These are phyloP conservation scores for Syncephalastrum monosporum DNA, from an alignment of 371 early-diverging fungal genomes.

Conservation along the genomic window DNA sequence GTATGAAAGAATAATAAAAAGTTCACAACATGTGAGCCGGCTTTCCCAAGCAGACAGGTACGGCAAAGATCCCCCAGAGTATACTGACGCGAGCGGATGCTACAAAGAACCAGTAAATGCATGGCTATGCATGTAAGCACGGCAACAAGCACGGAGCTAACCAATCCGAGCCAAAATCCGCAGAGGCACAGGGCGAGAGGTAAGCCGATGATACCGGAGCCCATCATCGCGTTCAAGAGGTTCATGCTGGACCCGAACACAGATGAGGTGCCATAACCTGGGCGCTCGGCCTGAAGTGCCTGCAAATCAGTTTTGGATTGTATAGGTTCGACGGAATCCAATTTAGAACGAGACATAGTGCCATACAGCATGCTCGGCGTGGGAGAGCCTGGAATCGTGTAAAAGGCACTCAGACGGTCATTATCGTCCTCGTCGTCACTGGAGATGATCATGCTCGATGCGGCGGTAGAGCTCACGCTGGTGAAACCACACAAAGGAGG, in stretches of 20 bases:
- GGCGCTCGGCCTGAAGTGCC: constrained; percentile 13
- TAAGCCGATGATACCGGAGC: constrained; percentile 60
- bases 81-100: constrained; percentile 29
- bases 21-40: constrained; percentile 41
- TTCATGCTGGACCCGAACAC: constrained; percentile 28
- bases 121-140: constrained; percentile 45
- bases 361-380: too few relatives aligned
- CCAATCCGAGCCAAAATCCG: constrained; percentile 54
- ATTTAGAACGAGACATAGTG: too few relatives aligned
- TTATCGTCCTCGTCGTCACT: too few relatives aligned
- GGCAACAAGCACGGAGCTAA: constrained; percentile 39
- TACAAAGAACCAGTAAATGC: constrained; percentile 47
- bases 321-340: too few relatives aligned
- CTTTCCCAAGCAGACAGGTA: constrained; percentile 32
- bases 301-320: constrained; percentile 2
- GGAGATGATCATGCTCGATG: too few relatives aligned
- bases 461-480: too few relatives aligned
- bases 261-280: constrained; percentile 17
- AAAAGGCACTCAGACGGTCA: too few relatives aligned
- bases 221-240: constrained; percentile 58
- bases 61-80: constrained; percentile 15
- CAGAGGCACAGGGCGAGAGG: constrained; percentile 49
- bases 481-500: too few relatives aligned
- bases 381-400: too few relatives aligned
- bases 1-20: constrained; percentile 50